Evolutionary conservation across 2,329 filamentous ascomycete species (phyloP), one percentile per base, ranked within the genome.

Genomic region (Lithohypha guttulata): DNA sequence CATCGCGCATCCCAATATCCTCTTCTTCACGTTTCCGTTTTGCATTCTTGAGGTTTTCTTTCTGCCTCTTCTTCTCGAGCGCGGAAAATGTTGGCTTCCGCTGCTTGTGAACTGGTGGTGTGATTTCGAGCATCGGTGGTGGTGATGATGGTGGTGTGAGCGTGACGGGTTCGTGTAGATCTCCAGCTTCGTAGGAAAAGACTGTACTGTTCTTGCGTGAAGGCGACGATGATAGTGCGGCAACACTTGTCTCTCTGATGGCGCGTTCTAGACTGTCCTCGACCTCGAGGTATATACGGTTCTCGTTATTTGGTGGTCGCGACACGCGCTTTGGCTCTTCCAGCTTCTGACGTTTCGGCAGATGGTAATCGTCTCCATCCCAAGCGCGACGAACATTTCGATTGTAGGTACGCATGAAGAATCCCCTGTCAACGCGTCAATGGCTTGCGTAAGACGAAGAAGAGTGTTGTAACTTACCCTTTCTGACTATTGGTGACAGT

Each of bases 121-220:
- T 61, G 51, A 59, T 53, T 19, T 58, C 63, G 34, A 60, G 54
- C 29, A 36, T 26, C 13, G 61, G 62, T 23, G 69, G 68, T 38
- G 70, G 66, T 41, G 68, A 71, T 7, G 69, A 71, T 3, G 70
- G 69, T 23, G 69, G 68, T 28, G 66, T 71, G 25, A 64, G 64
- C 28, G 28, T 26, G 6, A 30, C 17, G 6, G 26, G 35, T 9
- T 39, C 26, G 13, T 17, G 35, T 13, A 19, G 15, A 11, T 40
- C 29, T 4, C 27, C 22, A 8, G n/a, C 11, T 7, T 40, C 37
- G 21, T 33, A 33, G 28, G 50, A 49, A 44, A 62, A 59, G 23
- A 63, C 54, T 13, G 62, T 54, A 5, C 63, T 66, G 44, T 63
- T 63, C 42, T 62, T 64, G 50, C 63, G 63, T 48, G 64, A 66